phyloP scores from a whole-genome alignment of 768 basidiomycete genomes.

The Auriscalpium microsporum region DNA sequence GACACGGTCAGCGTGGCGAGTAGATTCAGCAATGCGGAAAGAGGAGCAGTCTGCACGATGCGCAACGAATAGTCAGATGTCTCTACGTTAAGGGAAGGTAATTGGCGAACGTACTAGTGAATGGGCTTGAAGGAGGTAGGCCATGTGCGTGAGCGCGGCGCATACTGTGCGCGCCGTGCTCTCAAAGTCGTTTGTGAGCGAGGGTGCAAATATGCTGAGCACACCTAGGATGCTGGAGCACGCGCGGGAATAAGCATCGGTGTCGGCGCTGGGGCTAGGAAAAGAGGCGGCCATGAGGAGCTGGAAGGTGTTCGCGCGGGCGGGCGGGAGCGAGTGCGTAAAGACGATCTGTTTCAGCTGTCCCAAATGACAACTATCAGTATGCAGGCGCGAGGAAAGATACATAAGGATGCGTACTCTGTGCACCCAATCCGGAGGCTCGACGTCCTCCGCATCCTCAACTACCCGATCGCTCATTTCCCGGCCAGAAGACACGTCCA shows the following conservation, averaged over 20 bases:
- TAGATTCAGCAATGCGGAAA: conserved; percentile 8
- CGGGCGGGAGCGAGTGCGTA: conserved; percentile 4
- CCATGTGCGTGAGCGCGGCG: conserved; percentile 9
- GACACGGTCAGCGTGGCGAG: conserved; percentile 9
- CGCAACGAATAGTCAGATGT: background rate
- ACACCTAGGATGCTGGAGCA: conserved; percentile 9
- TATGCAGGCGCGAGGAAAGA: too few species aligned
- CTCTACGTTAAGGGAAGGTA: background rate
- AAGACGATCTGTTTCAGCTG: conserved; percentile 13
- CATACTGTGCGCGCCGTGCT: conserved; percentile 1
- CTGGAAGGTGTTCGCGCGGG: conserved; percentile 8
- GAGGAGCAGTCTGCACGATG: conserved; percentile 2
- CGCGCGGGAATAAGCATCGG: conserved; percentile 1
- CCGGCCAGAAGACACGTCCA: background rate
- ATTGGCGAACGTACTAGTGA: conserved; percentile 1
- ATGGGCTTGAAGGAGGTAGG: conserved; percentile 2
- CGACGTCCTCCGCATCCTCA: conserved; percentile 1
- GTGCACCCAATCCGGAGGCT: conserved; percentile 5
- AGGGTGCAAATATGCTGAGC: background rate
- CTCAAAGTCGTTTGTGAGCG: background rate
- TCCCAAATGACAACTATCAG: too few species aligned
- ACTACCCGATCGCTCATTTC: conserved; percentile 2
- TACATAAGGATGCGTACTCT: conserved; percentile 2
- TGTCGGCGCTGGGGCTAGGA: background rate
- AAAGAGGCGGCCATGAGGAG: conserved; percentile 7